These are phyloP conservation scores for Pseudozyma hubeiensis DNA, from an alignment of 1,284 basidiomycete genomes.

Conservation along the genomic window DNA sequence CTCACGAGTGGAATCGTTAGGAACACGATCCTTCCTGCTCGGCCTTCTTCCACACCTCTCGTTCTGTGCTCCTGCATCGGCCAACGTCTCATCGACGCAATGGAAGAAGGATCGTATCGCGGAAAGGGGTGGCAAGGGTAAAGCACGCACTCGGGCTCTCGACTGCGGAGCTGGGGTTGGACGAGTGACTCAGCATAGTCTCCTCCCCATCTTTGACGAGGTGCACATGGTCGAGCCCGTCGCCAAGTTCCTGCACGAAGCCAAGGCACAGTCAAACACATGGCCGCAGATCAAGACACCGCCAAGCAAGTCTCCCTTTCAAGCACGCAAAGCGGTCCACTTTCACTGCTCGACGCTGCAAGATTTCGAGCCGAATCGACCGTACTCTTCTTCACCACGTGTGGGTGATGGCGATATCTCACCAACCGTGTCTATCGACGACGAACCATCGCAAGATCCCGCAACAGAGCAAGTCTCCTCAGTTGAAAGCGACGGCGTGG, in stretches of 20 bases:
- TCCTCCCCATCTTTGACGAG: conserved; percentile 64
- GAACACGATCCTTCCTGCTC: conserved; percentile 65
- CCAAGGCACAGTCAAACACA: conserved; percentile 46
- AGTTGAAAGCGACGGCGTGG: conserved; percentile 23
- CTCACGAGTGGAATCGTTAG: conserved; percentile 65
- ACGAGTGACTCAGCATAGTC: conserved; percentile 61
- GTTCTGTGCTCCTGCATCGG: conserved; percentile 56
- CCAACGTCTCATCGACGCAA: conserved; percentile 40
- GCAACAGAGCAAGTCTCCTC: not conserved
- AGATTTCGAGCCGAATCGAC: conserved; percentile 57
- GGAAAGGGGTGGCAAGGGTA: conserved; percentile 56
- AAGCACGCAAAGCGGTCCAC: conserved; percentile 63
- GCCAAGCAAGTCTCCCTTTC: conserved; percentile 50
- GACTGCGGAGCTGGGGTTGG: conserved; percentile 68
- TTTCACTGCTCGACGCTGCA: conserved; percentile 65
- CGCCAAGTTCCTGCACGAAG: conserved; percentile 62
- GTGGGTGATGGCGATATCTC: conserved; percentile 19
- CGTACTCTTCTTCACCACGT: conserved; percentile 35
- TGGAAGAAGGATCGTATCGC: conserved; percentile 56
- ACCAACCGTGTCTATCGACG: conserved; percentile 38
- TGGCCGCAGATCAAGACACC: conserved; percentile 56
- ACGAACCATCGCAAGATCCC: conserved; percentile 3
- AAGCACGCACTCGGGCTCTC: conserved; percentile 58
- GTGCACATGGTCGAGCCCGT: conserved; percentile 68
- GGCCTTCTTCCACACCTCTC: conserved; percentile 59